phyloP scores from a whole-genome alignment of 495 filamentous ascomycete genomes.

The Chaetomium fimeti region DNA sequence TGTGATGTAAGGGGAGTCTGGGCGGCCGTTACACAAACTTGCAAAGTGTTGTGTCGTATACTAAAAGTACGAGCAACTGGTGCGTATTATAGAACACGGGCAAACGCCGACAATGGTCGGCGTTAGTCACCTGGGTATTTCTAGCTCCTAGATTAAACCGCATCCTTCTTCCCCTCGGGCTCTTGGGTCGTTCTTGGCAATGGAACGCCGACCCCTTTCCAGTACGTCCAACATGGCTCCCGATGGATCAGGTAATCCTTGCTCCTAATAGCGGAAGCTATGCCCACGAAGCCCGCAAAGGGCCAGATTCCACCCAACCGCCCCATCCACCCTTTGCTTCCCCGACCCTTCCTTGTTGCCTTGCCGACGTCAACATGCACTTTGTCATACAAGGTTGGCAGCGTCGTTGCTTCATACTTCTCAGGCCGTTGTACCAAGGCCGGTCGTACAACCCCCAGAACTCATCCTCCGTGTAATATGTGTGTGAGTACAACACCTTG shows the following conservation, averaged over 20 bases:
- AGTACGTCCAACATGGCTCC: constrained; percentile 46
- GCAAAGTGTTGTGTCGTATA: no score
- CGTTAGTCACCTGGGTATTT: no score
- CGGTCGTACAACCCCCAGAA: constrained; percentile 55
- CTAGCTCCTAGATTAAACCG: neutral
- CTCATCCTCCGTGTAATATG: constrained; percentile 54
- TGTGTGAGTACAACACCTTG: constrained; percentile 61
- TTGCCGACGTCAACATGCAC: constrained; percentile 42
- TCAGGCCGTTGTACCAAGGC: constrained; percentile 50
- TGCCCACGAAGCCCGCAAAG: constrained; percentile 53
- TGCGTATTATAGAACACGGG: no score
- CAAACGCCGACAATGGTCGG: no score
- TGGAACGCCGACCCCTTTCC: neutral
- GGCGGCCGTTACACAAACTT: no score
- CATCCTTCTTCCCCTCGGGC: neutral
- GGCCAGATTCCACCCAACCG: constrained; percentile 45
- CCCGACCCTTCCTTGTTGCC: constrained; percentile 9
- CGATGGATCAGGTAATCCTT: constrained; percentile 55
- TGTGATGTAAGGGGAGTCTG: no score
- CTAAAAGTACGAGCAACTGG: no score
- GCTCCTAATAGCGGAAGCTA: constrained; percentile 54
- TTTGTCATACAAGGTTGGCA: constrained; percentile 58
- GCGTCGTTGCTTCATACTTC: constrained; percentile 49
- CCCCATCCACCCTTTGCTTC: constrained; percentile 21
- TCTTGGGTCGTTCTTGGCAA: neutral